phyloP scores from a whole-genome alignment of 2,329 filamentous ascomycete species.

The Escovopsis weberi region DNA sequence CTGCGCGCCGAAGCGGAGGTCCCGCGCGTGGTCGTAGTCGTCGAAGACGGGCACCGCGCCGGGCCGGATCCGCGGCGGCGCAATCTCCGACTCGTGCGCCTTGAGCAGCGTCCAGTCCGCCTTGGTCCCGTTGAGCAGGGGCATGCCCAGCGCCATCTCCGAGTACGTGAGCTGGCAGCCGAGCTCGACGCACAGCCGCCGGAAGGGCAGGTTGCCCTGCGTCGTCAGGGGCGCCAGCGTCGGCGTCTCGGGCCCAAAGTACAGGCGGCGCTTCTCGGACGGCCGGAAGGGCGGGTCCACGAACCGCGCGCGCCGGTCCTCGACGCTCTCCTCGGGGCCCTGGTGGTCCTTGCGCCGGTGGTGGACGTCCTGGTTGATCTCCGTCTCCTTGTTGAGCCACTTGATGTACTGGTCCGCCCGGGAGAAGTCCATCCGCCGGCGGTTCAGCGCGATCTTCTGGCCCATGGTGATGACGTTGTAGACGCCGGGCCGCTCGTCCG shows the following conservation, averaged over 20 bases:
- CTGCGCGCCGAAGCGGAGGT: conserved; percentile 82
- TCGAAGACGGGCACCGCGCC: conserved; percentile 41
- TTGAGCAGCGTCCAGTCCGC: conserved; percentile 92
- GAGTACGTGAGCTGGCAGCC: conserved; percentile 92
- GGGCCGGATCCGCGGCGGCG: conserved; percentile 52
- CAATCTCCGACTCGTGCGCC: conserved; percentile 70
- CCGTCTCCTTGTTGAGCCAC: conserved; percentile 57
- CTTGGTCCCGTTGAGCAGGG: conserved; percentile 78
- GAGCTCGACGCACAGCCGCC: conserved; percentile 74
- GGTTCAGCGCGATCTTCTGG: conserved; percentile 61
- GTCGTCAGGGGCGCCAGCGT: conserved; percentile 90
- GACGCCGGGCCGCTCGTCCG: conserved; percentile 43
- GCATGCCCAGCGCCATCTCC: conserved; percentile 92
- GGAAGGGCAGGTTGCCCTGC: conserved; percentile 90
- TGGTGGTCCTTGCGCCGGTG: conserved; percentile 27
- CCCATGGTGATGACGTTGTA: conserved; percentile 59
- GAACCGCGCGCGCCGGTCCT: conserved; percentile 67
- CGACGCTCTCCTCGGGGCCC: conserved; percentile 23
- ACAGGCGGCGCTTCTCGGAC: conserved; percentile 85
- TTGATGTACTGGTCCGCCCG: conserved; percentile 62
- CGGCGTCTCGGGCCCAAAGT: conserved; percentile 89
- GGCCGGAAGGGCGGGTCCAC: conserved; percentile 77
- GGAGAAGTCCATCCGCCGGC: conserved; percentile 54
- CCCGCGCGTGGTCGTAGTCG: conserved; percentile 67
- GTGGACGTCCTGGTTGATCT: conserved; percentile 23